A percentile compares a stretch with the other conserved stretches of the same genome.
These are phyloP conservation scores for Colletotrichum karsti DNA, from an alignment of 2,329 filamentous ascomycete genomes.

Conservation along the genomic window DNA sequence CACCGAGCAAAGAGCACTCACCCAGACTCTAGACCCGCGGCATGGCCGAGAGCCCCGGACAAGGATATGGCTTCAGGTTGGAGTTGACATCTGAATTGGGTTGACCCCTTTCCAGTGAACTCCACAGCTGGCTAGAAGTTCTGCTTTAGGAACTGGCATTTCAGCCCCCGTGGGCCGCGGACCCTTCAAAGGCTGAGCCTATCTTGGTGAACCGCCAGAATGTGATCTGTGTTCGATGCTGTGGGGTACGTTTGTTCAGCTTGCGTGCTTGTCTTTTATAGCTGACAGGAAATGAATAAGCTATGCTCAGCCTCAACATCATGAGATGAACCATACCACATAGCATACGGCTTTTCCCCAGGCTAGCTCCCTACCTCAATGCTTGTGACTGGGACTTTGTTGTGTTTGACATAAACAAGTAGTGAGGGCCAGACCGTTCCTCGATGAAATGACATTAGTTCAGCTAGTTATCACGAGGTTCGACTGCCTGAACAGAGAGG, in stretches of 20 bases:
- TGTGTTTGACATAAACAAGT: neutral
- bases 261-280: neutral
- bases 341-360: neutral
- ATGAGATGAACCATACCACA: neutral
- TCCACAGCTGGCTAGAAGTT: conserved; percentile 1
- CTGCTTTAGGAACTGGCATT: neutral
- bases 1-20: too few species aligned
- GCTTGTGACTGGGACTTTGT: neutral
- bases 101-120: neutral
- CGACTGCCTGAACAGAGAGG: too few species aligned
- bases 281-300: neutral
- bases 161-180: neutral
- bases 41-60: neutral
- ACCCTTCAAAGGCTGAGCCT: neutral
- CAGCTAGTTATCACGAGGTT: too few species aligned
- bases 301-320: neutral
- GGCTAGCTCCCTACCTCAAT: too few species aligned
- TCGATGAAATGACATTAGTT: too few species aligned
- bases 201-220: neutral
- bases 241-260: neutral
- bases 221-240: neutral
- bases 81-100: neutral
- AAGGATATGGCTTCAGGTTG: neutral
- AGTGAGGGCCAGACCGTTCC: too few species aligned
- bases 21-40: neutral